Evolutionary conservation across 1,284 basidiomycete species (phyloP).

Genomic region (Laetiporus sulphureus): DNA sequence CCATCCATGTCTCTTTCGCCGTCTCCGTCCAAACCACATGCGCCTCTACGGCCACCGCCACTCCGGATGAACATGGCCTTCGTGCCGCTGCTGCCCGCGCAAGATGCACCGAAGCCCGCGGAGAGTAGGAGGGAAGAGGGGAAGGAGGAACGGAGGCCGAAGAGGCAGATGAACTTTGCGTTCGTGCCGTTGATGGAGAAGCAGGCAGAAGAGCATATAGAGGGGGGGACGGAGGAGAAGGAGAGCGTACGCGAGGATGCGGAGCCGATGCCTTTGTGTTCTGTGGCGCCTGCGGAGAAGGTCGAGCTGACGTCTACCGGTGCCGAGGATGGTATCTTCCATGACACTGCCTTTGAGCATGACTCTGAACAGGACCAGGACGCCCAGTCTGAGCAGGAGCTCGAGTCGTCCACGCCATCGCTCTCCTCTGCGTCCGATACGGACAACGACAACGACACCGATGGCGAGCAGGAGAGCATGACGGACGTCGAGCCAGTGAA

Average conservation of each 20-base stretch:
- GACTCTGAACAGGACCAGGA: not conserved
- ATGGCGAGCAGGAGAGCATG: too few species aligned
- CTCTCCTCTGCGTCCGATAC: slow-evolving; percentile 14
- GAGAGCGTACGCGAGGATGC: not conserved
- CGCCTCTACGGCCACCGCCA: slow-evolving; percentile 1
- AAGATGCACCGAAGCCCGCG: slow-evolving; percentile 10
- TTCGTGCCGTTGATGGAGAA: slow-evolving; percentile 21
- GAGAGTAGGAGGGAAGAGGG: slow-evolving; percentile 7
- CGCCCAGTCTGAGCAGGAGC: not conserved
- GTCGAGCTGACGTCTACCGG: not conserved
- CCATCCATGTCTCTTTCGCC: not conserved
- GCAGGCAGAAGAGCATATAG: not conserved
- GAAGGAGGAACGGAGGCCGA: slow-evolving; percentile 10
- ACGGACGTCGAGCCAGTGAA: too few species aligned
- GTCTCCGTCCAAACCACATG: slow-evolving; percentile 5
- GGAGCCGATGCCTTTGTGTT: not conserved
- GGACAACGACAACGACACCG: slow-evolving; percentile 23
- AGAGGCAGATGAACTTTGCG: slow-evolving; percentile 23
- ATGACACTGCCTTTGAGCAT: not conserved
- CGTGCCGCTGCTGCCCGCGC: slow-evolving; percentile 23
- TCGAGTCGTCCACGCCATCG: slow-evolving; percentile 4
- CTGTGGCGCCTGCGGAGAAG: not conserved
- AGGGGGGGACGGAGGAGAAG: not conserved
- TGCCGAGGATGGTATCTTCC: not conserved
- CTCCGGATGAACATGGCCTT: slow-evolving; percentile 20